A percentile compares a stretch with the other conserved stretches of the same genome.
Conservation (phyloP, 1,284 basidiomycete species). For the Ustilago loliicola region DNA sequence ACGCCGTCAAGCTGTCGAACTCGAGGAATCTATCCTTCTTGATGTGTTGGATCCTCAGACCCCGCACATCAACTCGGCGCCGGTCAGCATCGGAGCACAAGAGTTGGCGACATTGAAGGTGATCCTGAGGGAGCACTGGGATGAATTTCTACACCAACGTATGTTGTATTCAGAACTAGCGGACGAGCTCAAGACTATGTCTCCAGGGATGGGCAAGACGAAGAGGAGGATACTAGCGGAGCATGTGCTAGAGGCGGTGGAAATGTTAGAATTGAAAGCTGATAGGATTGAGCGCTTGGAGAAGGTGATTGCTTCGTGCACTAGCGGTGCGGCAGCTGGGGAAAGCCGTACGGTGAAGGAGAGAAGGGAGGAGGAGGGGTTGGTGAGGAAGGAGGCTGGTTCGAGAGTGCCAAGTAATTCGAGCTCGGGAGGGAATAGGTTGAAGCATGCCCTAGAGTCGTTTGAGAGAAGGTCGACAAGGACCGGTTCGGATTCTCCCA, state of each 20-base stretch:
- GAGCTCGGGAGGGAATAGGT: slow-evolving; percentile 23
- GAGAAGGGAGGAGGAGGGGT: slow-evolving; percentile 11
- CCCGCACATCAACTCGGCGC: neutral
- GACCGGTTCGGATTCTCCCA: neutral
- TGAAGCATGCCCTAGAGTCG: slow-evolving; percentile 33
- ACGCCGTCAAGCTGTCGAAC: slow-evolving; percentile 20
- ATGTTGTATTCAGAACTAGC: slow-evolving; percentile 66
- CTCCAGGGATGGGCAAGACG: slow-evolving; percentile 54
- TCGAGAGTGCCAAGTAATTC: slow-evolving; percentile 17
- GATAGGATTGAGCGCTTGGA: slow-evolving; percentile 60
- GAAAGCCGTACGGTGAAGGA: neutral
- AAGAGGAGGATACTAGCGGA: slow-evolving; percentile 61
- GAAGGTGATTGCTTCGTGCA: slow-evolving; percentile 9
- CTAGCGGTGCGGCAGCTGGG: neutral
- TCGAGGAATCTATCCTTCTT: slow-evolving; percentile 45
- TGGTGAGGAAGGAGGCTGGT: slow-evolving; percentile 23
- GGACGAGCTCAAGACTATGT: slow-evolving; percentile 65
- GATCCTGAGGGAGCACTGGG: slow-evolving; percentile 61
- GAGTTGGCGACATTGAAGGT: slow-evolving; percentile 16
- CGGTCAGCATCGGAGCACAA: neutral
- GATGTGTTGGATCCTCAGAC: slow-evolving; percentile 14
- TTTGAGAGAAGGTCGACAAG: slow-evolving; percentile 17
- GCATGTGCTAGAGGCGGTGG: slow-evolving; percentile 66
- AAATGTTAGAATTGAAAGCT: slow-evolving; percentile 63
- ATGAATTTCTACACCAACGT: slow-evolving; percentile 66